Evolutionary conservation across 1,139 yeast species (phyloP), one percentile per base, ranked within the genome.

Genomic region (Blastobotrys persicus): DNA sequence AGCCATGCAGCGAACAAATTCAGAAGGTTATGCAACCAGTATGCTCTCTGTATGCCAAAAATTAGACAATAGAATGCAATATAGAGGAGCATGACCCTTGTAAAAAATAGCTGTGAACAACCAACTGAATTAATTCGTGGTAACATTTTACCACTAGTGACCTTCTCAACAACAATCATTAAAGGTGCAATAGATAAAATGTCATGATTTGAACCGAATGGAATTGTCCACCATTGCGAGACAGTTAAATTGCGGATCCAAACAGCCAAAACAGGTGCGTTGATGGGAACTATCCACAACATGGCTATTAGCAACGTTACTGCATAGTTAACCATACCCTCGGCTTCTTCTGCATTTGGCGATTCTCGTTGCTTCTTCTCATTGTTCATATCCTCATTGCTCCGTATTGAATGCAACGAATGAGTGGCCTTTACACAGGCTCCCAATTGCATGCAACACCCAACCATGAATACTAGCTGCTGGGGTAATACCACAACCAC

Each of bases 231-330:
- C 38, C 35, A 42, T 20, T 33, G 18, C 17, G 61, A 51, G 23
- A 60, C 52, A 31, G 60, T 57, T 42, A 66, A 53, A 34, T 67
- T 66, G 37, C 63, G 65, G n/a, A 59, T 42, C 73, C 73, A 69
- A 3, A 70, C 69, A 1, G 59, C 62, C 12, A 66, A 42, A 3
- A 66, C 60, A 1, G 73, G 73, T 7, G 62, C 61, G 37, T 68
- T 66, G 9, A 69, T 60, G 4, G 64, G 61, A 1, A 66, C 49
- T 1, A 64, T 54, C 68, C 71, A 69, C 2, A 67, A 44, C 34
- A 67, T 50, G 2, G 67, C 51, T 45, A 65, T 54, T 12, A 57
- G 43, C 19, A 65, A 42, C 2, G 65, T 49, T 33, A 55, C 52
- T 14, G 45, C 47, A 37, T 52, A 48, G 26, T 59, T 60, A 32